Evolutionary conservation across 176 grass and related monocot species (phyloP).

Genomic region (Poa pratensis): DNA sequence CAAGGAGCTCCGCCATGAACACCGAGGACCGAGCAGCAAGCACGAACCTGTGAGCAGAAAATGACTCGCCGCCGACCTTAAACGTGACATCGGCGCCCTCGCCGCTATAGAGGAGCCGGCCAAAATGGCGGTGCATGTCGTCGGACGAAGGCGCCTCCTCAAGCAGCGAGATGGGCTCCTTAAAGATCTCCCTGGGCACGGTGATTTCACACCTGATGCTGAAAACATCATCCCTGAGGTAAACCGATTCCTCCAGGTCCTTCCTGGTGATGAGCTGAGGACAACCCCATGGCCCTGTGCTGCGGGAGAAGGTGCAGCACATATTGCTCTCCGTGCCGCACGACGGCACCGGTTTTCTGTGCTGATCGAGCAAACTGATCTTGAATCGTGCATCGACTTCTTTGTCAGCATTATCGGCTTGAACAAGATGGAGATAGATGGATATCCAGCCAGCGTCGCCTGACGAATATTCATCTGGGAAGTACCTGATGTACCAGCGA

Average conservation of each 20-base stretch:
- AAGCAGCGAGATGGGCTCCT: background rate
- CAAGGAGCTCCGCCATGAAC: background rate
- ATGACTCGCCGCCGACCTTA: background rate
- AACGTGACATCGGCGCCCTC: background rate
- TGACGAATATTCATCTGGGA: background rate
- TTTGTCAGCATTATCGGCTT: background rate
- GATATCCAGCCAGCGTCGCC: background rate
- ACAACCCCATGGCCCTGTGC: background rate
- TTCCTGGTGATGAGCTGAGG: background rate
- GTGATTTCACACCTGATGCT: background rate
- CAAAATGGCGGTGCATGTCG: background rate
- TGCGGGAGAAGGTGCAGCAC: constrained; percentile 19
- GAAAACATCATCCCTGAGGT: constrained; percentile 4
- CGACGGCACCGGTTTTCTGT: background rate
- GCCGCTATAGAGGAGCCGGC: background rate
- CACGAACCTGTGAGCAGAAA: background rate
- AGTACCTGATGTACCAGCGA: constrained; percentile 31
- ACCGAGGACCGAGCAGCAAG: background rate
- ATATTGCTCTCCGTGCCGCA: background rate
- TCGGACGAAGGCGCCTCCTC: background rate
- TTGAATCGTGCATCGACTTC: background rate
- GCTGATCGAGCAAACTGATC: background rate
- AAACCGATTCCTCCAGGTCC: constrained; percentile 6
- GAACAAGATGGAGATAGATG: background rate
- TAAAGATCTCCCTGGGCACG: background rate